Base-by-base conservation (phyloP, 768 basidiomycete genomes). In the Exsudoporus frostii region DNA sequence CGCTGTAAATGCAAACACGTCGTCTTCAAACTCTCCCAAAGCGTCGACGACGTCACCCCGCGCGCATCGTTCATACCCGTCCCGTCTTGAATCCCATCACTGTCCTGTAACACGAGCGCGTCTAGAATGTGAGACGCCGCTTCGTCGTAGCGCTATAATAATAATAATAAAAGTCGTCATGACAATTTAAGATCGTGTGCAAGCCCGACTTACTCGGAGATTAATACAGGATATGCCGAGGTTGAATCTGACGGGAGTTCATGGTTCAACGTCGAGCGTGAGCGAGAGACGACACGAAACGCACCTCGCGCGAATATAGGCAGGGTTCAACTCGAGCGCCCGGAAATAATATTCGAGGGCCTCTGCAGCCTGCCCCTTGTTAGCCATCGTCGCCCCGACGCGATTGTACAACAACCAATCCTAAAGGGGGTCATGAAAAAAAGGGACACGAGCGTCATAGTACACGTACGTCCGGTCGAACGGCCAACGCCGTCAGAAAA, bases 391-490 rank as follows among this genome's bases (percentile, higher is more conserved):
- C 15, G 95, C 95, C 14, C 95, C 95, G 38, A 96, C 88, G 15
- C 95, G 83, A 65, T 98, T 98, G 71, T 90, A 96, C 53, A 98
- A 71, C 36, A 91, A 73, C 86, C 90, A 96, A 65, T 98, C 94
- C 91, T 95, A 61, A 51, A 51, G 17, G 20, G 27, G 13, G 25
- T 14, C 17, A 30, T 56, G 22, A 59, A 52, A 33, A 45, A 50
- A 59, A 8, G 29, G 10, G 15, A 44, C 19, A 11, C 7, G 17
- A 27, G 34, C 29, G 7, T 14, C n/a, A 4, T 6, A 34, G 30
- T 3, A 41, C 20, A 63, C 77, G 50, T 65, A 97, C 95, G 50
- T 93, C 86, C 2, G 94, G 96, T 53, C 92, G 79, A 46, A 93
- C 85, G 4, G 85, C 85, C 54, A 98, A 73, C 1, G 97, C 97